Percentiles rank a stretch among this genome's conserved stretches.
Conservation (phyloP, 345 rosid species). For the Theobroma cacao region DNA sequence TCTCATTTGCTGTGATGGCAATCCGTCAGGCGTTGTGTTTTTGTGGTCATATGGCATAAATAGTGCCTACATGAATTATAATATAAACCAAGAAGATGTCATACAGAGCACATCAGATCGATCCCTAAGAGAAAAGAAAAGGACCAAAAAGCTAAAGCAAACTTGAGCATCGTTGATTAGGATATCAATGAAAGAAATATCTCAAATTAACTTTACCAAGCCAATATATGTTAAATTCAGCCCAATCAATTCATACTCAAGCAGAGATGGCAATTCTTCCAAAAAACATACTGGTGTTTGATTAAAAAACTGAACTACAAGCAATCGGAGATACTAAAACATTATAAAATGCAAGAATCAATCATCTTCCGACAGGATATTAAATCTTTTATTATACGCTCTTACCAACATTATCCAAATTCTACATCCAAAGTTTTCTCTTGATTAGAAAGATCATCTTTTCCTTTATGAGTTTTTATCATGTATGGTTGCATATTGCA, state of each 20-base stretch:
- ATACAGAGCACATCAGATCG: slow-evolving; percentile 1
- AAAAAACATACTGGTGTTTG: neutral
- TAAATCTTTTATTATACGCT: neutral
- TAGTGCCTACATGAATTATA: slow-evolving; percentile 54
- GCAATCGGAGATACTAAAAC: neutral
- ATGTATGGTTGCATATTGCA: neutral
- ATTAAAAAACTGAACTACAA: neutral
- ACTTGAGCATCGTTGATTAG: neutral
- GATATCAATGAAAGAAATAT: neutral
- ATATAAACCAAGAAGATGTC: slow-evolving; percentile 10
- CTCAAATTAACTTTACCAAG: neutral
- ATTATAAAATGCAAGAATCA: neutral
- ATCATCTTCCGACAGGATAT: neutral
- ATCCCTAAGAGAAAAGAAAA: slow-evolving; percentile 9
- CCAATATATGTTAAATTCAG: neutral
- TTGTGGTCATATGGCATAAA: slow-evolving; percentile 99
- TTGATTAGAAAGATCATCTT: neutral
- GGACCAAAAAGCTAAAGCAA: neutral
- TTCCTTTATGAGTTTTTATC: neutral
- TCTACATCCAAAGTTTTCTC: neutral
- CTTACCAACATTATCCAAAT: neutral
- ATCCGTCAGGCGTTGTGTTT: slow-evolving; percentile 78
- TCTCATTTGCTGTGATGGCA: slow-evolving; percentile 56
- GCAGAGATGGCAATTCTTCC: neutral
- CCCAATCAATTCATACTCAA: neutral